Evolutionary conservation across 495 filamentous ascomycete genomes (phyloP).

Genomic region (Tetracladium marchalianum): DNA sequence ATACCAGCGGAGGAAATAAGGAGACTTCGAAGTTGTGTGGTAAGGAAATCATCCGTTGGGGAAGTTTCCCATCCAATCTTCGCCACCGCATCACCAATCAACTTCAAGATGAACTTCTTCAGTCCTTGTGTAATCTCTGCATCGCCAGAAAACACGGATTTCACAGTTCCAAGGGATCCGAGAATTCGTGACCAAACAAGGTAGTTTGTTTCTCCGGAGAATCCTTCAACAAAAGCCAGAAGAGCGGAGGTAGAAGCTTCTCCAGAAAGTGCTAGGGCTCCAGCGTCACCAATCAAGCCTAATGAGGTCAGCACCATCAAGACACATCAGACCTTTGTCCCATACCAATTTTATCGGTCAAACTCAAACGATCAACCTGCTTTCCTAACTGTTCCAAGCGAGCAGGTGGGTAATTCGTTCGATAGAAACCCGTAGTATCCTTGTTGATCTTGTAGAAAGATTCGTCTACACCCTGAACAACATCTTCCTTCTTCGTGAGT

Average conservation of each 20-base stretch:
- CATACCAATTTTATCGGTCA: constrained; percentile 89
- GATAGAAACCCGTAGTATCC: constrained; percentile 65
- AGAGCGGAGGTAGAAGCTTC: constrained; percentile 90
- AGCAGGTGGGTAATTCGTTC: constrained; percentile 58
- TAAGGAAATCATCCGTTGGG: constrained; percentile 71
- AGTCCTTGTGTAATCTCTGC: constrained; percentile 60
- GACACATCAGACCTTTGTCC: constrained; percentile 72
- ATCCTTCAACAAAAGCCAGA: constrained; percentile 73
- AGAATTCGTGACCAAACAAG: constrained; percentile 93
- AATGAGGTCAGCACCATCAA: constrained; percentile 66
- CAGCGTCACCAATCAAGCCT: constrained; percentile 93
- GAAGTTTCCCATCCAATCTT: constrained; percentile 82
- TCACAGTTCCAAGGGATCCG: constrained; percentile 61
- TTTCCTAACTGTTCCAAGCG: constrained; percentile 64
- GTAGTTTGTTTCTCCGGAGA: constrained; percentile 75
- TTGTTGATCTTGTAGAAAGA: constrained; percentile 76
- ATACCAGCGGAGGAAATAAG: constrained; percentile 55
- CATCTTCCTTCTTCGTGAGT: constrained; percentile 62
- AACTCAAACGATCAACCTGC: constrained; percentile 59
- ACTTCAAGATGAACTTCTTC: constrained; percentile 66
- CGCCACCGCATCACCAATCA: constrained; percentile 70
- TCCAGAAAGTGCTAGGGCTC: constrained; percentile 78
- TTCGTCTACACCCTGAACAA: constrained; percentile 49
- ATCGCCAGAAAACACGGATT: constrained; percentile 82
- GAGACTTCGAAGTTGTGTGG: constrained; percentile 75